Conservation (phyloP, 805 yeast species). For the Candida pseudofarinosa region DNA sequence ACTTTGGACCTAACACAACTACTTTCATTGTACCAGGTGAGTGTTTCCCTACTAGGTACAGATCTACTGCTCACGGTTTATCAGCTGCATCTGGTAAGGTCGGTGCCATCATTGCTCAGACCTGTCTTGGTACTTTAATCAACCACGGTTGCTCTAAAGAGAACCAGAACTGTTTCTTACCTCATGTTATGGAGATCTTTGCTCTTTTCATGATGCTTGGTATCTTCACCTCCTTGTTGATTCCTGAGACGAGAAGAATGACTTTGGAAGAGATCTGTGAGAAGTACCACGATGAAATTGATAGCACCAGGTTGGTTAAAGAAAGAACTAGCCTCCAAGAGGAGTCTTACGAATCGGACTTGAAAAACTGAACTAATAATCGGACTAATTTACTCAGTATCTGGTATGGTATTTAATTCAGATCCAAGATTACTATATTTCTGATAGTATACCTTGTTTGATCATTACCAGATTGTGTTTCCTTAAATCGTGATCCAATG, state of each 20-base stretch:
- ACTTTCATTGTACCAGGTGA: conserved; percentile 92
- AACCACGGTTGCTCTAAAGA: conserved; percentile 70
- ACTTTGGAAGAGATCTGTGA: conserved; percentile 83
- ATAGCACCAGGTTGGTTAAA: conserved; percentile 36
- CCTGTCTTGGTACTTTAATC: conserved; percentile 78
- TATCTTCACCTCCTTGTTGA: conserved; percentile 55
- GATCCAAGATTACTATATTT: too few species aligned
- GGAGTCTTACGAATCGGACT: conserved; percentile 35
- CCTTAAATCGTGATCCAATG: too few species aligned
- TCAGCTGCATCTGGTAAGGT: conserved; percentile 91
- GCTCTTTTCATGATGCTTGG: conserved; percentile 90
- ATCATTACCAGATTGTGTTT: too few species aligned
- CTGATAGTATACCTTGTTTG: too few species aligned
- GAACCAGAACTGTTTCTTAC: conserved; percentile 70
- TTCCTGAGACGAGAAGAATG: conserved; percentile 91
- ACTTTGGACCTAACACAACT: conserved; percentile 91
- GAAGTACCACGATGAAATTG: conserved; percentile 76
- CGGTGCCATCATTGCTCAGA: conserved; percentile 91
- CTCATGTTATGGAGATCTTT: conserved; percentile 90
- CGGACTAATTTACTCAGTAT: too few species aligned
- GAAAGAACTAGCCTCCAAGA: conserved; percentile 36
- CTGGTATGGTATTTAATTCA: too few species aligned
- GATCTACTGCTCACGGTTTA: conserved; percentile 93
- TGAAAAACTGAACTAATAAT: conserved; percentile 18
- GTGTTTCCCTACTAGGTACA: conserved; percentile 88